Percentiles rank a stretch among this genome's conserved stretches.
phyloP scores from a whole-genome alignment of 2,329 filamentous ascomycete species.

The Colletotrichum tofieldiae region DNA sequence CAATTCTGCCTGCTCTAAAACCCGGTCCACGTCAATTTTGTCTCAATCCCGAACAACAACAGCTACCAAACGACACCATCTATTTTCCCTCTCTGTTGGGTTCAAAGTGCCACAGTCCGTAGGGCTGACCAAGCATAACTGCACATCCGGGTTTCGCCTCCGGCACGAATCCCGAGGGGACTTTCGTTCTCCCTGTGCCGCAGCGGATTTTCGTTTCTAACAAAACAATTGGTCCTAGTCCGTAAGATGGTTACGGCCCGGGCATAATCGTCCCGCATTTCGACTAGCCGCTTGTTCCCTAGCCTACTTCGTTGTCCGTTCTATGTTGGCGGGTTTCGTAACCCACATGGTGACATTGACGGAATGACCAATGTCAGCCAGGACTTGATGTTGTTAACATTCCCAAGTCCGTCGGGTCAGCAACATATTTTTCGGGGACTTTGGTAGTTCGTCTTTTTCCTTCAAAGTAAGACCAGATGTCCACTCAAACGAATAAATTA shows the following conservation, averaged over 20 bases:
- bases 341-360: neutral
- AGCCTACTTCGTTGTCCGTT: neutral
- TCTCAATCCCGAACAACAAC: neutral
- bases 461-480: neutral
- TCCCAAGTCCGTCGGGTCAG: constrained; percentile 2
- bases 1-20: neutral
- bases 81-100: neutral
- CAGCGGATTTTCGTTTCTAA: neutral
- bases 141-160: constrained; percentile 1
- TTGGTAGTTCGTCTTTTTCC: neutral
- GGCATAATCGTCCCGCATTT: neutral
- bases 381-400: neutral
- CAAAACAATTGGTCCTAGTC: neutral
- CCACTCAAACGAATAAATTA: too few relatives aligned
- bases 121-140: neutral
- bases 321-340: neutral
- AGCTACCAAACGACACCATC: neutral
- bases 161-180: neutral
- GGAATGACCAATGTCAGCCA: neutral
- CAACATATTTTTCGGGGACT: neutral
- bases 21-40: neutral
- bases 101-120: neutral
- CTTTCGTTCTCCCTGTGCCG: neutral
- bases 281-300: neutral
- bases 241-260: neutral